These are phyloP conservation scores for Penicillium roqueforti DNA, from an alignment of 495 filamentous ascomycete genomes.

Conservation along the genomic window DNA sequence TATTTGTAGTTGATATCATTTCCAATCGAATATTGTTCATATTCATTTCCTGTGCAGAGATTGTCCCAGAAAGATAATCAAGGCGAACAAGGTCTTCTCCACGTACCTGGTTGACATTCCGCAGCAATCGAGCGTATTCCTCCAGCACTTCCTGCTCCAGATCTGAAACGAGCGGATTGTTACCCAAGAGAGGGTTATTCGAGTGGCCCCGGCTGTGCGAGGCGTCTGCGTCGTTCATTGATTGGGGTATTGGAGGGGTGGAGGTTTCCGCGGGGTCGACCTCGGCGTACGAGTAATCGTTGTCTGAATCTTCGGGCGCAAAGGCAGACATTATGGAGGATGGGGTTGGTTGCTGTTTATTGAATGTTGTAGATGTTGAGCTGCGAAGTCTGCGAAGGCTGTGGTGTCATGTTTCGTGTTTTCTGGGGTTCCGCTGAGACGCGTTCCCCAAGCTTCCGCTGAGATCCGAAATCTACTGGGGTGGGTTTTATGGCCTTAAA, in stretches of 20 bases:
- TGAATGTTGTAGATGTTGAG: neutral
- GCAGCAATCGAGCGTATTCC: slow-evolving; percentile 81
- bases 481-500: neutral
- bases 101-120: slow-evolving; percentile 84
- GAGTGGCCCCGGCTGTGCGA: slow-evolving; percentile 17
- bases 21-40: neutral
- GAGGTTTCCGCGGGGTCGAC: slow-evolving; percentile 19
- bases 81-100: neutral
- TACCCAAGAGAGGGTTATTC: slow-evolving; percentile 40
- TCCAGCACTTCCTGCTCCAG: slow-evolving; percentile 93
- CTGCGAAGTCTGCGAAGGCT: neutral
- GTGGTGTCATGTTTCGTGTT: neutral
- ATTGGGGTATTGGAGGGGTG: slow-evolving; percentile 21
- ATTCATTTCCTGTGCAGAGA: neutral
- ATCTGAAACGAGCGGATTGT: slow-evolving; percentile 50
- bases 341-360: neutral
- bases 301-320: slow-evolving; percentile 20
- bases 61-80: neutral
- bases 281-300: slow-evolving; percentile 21
- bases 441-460: neutral
- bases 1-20: neutral
- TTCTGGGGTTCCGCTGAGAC: slow-evolving; percentile 3
- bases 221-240: slow-evolving; percentile 16
- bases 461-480: neutral
- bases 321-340: slow-evolving; percentile 26